Evolutionary conservation across 179 eudicot genomes (phyloP), one percentile per base, ranked within the genome.

Genomic region (Beta corolliflora): DNA sequence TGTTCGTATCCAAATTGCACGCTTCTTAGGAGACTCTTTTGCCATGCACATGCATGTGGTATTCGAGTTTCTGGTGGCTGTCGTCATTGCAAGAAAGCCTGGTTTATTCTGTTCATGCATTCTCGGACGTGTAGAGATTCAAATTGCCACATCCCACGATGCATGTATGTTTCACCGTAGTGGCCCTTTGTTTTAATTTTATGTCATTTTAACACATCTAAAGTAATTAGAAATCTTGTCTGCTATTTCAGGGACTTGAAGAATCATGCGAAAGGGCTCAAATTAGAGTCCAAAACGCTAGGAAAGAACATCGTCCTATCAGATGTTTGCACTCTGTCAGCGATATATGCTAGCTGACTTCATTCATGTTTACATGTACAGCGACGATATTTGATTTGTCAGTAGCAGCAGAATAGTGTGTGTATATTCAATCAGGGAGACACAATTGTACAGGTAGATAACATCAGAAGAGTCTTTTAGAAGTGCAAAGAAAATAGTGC

Each of bases 91-190:
- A 81, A 58, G 81, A 85, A 80, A 85, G 56, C 83, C 71, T 85
- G 92, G 94, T 50, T 9, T 67, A 60, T 89, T 31, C 85, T 93
- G 77, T 70, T 53, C 71, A 55, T 84, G 85, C 96, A 92, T 84
- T 83, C 92, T 19, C 77, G 50, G 54, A 79, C 15, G 45, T 93
- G 98, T 88, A 82, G 29, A 77, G 93, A 89, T 83, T 50, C 83
- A 11, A 81, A 79, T 79, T 93, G 96, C 83, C 29, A 18, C 63
- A 83, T 92, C 18, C 98, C 98, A 0, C 87, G 91, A 68, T 93
- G 97, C 95, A 80, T 65, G 97, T 93, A 81, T 60, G 93, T 85
- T 79, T 46, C 25, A n/a, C 21, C 12, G 79, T 9, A 21, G 58
- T 65, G 41, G 56, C 81, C 56, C 21, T 18, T 75, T 77, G 29